These are phyloP conservation scores for Sphaceloma murrayae DNA, from an alignment of 2,329 filamentous ascomycete species.

Conservation along the genomic window DNA sequence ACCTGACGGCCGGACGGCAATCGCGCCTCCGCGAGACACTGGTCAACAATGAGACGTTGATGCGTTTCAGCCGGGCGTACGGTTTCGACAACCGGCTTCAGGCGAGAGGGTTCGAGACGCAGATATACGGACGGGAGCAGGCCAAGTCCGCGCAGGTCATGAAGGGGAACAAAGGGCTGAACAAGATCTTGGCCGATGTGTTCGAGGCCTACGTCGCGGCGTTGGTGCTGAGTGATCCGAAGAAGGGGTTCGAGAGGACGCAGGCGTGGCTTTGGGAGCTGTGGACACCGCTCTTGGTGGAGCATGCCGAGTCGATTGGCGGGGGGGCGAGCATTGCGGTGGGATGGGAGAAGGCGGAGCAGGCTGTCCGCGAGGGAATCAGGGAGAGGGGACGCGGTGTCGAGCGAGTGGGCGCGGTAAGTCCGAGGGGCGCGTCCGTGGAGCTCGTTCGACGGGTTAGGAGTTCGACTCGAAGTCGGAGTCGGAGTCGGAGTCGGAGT, in stretches of 20 bases:
- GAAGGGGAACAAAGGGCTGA: conserved; percentile 43
- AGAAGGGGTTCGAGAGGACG: conserved; percentile 51
- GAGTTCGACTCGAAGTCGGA: too few species aligned
- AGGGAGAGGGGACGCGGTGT: too few species aligned
- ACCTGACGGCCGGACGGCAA: conserved; percentile 56
- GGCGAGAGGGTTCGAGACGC: conserved; percentile 34
- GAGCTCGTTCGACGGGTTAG: too few species aligned
- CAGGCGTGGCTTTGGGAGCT: conserved; percentile 64
- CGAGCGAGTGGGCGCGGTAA: too few species aligned
- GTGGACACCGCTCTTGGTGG: conserved; percentile 57
- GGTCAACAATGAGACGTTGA: conserved; percentile 70
- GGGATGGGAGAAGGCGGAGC: background rate
- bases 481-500: too few species aligned
- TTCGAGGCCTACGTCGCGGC: conserved; percentile 88
- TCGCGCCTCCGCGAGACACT: conserved; percentile 69
- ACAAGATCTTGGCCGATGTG: conserved; percentile 73
- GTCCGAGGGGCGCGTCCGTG: too few species aligned
- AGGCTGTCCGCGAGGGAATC: background rate
- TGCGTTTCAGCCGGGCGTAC: conserved; percentile 60
- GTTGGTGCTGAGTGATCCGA: conserved; percentile 57
- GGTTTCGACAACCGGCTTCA: conserved; percentile 56
- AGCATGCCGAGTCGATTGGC: conserved; percentile 29
- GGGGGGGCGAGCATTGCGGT: too few species aligned
- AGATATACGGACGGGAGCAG: conserved; percentile 22
- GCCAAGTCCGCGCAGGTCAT: conserved; percentile 23